Evolutionary conservation across 2,329 filamentous ascomycete species (phyloP).

Genomic region (Akanthomyces lecanii): DNA sequence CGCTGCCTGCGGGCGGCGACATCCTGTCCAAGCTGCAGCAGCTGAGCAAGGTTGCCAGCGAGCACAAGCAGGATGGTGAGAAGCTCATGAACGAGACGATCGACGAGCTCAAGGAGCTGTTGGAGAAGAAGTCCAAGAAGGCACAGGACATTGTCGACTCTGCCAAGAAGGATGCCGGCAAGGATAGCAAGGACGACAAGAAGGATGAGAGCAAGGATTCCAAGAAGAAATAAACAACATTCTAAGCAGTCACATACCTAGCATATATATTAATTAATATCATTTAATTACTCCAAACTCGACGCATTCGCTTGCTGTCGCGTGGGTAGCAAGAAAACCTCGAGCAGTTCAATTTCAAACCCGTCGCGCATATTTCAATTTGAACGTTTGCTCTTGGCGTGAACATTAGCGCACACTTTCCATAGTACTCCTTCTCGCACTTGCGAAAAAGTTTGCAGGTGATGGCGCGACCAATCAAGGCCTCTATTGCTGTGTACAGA

Average conservation of each 20-base stretch:
- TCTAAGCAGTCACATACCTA: not conserved
- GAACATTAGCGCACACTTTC: too few species aligned
- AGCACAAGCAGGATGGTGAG: slow-evolving; percentile 67
- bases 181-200: slow-evolving; percentile 33
- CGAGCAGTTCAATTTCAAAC: too few species aligned
- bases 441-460: too few species aligned
- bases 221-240: not conserved
- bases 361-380: too few species aligned
- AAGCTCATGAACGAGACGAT: slow-evolving; percentile 65
- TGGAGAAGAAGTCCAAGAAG: slow-evolving; percentile 55
- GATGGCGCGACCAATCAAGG: too few species aligned
- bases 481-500: too few species aligned
- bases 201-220: slow-evolving; percentile 39
- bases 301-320: too few species aligned
- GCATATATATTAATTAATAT: not conserved
- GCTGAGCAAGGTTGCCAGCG: slow-evolving; percentile 59
- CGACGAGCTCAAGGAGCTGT: slow-evolving; percentile 60
- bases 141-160: slow-evolving; percentile 56
- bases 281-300: not conserved
- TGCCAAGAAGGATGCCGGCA: slow-evolving; percentile 46
- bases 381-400: too few species aligned
- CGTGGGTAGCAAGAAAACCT: too few species aligned
- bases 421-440: too few species aligned
- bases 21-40: slow-evolving; percentile 63
- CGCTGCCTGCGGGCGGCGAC: slow-evolving; percentile 60